A percentile compares a stretch with the other conserved stretches of the same genome.
phyloP scores from a whole-genome alignment of 1,139 yeast genomes.

The Hemisphaericaspora subhashii region DNA sequence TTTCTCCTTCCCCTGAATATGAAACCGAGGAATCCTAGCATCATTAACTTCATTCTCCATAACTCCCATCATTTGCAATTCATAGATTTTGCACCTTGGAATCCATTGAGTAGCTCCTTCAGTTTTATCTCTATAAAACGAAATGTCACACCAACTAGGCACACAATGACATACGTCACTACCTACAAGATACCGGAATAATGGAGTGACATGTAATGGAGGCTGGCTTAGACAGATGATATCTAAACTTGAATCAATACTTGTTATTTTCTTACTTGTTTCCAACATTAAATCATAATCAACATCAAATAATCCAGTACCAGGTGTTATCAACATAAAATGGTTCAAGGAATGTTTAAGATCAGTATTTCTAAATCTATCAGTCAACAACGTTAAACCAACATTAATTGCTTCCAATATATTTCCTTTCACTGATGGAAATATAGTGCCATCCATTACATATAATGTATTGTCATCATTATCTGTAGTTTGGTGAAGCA shows the following conservation, averaged over 20 bases:
- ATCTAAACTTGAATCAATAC: slow-evolving; percentile 84
- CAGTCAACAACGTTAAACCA: slow-evolving; percentile 76
- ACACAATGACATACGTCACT: slow-evolving; percentile 71
- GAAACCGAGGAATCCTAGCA: slow-evolving; percentile 58
- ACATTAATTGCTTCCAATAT: slow-evolving; percentile 82
- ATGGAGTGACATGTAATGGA: slow-evolving; percentile 88
- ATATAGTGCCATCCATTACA: slow-evolving; percentile 54
- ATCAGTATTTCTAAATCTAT: slow-evolving; percentile 83
- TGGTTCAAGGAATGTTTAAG: slow-evolving; percentile 84
- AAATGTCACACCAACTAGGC: slow-evolving; percentile 93
- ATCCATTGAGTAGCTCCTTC: slow-evolving; percentile 69
- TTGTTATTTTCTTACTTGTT: slow-evolving; percentile 73
- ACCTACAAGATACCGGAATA: slow-evolving; percentile 63
- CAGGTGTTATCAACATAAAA: slow-evolving; percentile 84
- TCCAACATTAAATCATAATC: slow-evolving; percentile 74
- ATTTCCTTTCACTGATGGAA: slow-evolving; percentile 90
- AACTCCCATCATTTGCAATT: slow-evolving; percentile 96
- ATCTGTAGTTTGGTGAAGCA: slow-evolving; percentile 50
- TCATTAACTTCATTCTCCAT: slow-evolving; percentile 85
- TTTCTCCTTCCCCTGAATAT: slow-evolving; percentile 21
- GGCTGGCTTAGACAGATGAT: slow-evolving; percentile 86
- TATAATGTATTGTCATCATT: slow-evolving; percentile 21
- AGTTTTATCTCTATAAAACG: slow-evolving; percentile 68
- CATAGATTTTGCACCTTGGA: slow-evolving; percentile 91
- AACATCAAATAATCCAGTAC: slow-evolving; percentile 91